Evolutionary conservation across 169 alveolate species (phyloP).

Genomic region (Blepharisma undulans): DNA sequence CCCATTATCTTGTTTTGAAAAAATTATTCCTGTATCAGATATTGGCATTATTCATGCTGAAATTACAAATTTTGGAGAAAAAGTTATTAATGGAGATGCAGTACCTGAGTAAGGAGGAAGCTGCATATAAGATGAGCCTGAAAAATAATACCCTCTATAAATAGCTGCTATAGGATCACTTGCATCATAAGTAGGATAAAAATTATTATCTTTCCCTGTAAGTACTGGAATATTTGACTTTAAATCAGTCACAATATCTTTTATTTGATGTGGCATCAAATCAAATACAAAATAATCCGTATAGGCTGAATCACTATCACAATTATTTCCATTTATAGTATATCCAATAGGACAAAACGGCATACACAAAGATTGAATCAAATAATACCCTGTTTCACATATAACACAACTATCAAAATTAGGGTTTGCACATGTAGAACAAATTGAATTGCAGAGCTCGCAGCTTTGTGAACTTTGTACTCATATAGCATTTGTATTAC

Average conservation of each 20-base stretch:
- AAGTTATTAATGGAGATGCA: not conserved
- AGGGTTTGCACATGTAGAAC: not conserved
- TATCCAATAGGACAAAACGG: conserved; percentile 29
- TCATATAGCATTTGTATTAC: not conserved
- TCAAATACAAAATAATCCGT: not conserved
- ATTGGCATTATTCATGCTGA: not conserved
- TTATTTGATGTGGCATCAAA: not conserved
- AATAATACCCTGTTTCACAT: not conserved
- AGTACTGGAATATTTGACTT: conserved; percentile 21
- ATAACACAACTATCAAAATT: not conserved
- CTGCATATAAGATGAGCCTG: not conserved
- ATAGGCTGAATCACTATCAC: not conserved
- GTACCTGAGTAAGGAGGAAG: not conserved
- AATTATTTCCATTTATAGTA: not conserved
- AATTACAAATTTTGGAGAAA: not conserved
- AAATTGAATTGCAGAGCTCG: not conserved
- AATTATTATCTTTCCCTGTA: not conserved
- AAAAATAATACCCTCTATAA: conserved; percentile 16
- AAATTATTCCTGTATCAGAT: not conserved
- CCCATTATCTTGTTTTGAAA: conserved; percentile 2
- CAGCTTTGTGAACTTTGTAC: not conserved
- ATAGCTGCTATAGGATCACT: not conserved
- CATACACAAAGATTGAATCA: not conserved
- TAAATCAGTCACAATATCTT: not conserved
- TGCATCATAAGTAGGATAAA: conserved; percentile 14